Evolutionary conservation across 352 stramenopile genomes (phyloP).

Genomic region (Sclerospora graminicola): DNA sequence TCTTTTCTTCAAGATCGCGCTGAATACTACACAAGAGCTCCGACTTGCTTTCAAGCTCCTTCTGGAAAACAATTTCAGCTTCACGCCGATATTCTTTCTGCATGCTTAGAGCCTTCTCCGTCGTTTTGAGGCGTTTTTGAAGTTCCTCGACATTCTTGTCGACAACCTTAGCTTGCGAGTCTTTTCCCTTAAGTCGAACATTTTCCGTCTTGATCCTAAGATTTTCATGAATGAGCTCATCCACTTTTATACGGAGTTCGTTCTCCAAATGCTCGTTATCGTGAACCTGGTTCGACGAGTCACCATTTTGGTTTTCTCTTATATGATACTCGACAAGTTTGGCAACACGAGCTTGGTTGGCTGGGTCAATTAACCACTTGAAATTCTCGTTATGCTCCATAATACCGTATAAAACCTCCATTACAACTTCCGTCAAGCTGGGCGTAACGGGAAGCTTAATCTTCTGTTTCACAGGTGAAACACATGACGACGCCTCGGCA

Average conservation of each 20-base stretch:
- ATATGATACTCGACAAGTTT: constrained; percentile 42
- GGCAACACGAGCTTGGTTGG: constrained; percentile 36
- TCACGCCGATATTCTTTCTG: constrained; percentile 43
- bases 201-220: constrained; percentile 53
- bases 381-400: constrained; percentile 52
- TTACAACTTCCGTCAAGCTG: constrained; percentile 40
- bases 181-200: constrained; percentile 19
- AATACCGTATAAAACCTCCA: constrained; percentile 47
- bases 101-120: constrained; percentile 24
- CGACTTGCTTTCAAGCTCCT: constrained; percentile 24
- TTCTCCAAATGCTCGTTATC: constrained; percentile 26
- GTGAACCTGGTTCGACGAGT: constrained; percentile 6
- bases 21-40: constrained; percentile 23
- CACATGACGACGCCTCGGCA: constrained; percentile 7
- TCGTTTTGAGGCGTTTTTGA: constrained; percentile 24
- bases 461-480: constrained; percentile 1
- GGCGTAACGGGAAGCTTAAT: neutral
- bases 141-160: constrained; percentile 25
- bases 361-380: constrained; percentile 40
- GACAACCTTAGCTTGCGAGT: constrained; percentile 6
- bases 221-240: constrained; percentile 50
- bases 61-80: constrained; percentile 37
- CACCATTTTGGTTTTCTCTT: constrained; percentile 18
- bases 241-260: constrained; percentile 45
- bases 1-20: constrained; percentile 30